Conservation (phyloP, 306 rosid genomes). For the Quercus dentata region DNA sequence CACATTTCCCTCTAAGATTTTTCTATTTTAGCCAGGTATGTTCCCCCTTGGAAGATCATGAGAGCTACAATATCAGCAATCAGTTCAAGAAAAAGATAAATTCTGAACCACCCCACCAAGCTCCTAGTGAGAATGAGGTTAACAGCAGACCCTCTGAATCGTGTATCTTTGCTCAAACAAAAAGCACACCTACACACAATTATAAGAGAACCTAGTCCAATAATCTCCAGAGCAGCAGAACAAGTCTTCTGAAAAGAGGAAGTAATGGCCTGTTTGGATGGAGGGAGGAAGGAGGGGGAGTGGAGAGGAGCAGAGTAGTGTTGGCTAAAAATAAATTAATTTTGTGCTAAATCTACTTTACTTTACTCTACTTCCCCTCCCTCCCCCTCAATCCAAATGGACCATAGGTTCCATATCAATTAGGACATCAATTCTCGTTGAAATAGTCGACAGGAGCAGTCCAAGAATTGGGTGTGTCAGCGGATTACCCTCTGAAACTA, state of each 20-base stretch:
- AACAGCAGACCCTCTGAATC: not conserved
- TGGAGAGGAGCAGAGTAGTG: too few relatives aligned
- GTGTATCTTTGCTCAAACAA: not conserved
- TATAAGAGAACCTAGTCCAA: constrained; percentile 6
- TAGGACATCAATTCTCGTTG: not conserved
- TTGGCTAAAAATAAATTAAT: not conserved
- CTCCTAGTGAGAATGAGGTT: not conserved
- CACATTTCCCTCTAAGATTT: not conserved
- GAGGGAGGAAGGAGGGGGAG: too few relatives aligned
- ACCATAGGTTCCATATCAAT: constrained; percentile 12
- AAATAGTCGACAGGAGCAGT: constrained; percentile 22
- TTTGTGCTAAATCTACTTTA: not conserved
- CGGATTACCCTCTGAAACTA: constrained; percentile 22
- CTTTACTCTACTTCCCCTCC: too few relatives aligned
- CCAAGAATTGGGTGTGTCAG: constrained; percentile 22
- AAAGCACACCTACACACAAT: not conserved
- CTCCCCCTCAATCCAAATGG: too few relatives aligned
- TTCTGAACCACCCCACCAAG: not conserved
- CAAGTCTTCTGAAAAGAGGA: constrained; percentile 10
- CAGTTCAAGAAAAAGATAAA: not conserved
- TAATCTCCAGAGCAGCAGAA: not conserved
- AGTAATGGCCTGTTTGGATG: not conserved
- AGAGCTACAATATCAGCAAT: not conserved
- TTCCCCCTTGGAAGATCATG: constrained; percentile 5
- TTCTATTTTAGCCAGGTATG: constrained; percentile 3